Evolutionary conservation across 768 basidiomycete species (phyloP), one percentile per base, ranked within the genome.

Genomic region (Terana coerulea): DNA sequence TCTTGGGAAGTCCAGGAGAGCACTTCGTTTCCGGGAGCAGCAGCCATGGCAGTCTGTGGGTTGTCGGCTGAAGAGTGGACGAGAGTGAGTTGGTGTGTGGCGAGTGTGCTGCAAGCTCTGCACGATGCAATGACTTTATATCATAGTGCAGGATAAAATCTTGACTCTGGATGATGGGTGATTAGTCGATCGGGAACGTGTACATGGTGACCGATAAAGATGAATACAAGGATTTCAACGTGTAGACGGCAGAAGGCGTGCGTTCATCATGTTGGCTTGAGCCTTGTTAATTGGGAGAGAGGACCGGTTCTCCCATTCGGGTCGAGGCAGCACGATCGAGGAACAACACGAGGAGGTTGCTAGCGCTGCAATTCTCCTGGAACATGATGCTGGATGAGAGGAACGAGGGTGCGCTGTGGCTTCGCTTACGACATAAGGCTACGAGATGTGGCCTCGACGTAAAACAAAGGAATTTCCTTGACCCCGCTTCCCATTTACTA

Each of bases 1-100:
- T 92, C 89, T 60, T 86, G 83, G 69, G 85, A 89, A 40, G 90
- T 91, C 90, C 90, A 93, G 48, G 84, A 88, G 66, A 91, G 79
- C 43, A 89, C 74, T 53, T 91, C 88, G 68, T 65, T 61, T 19
- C 24, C 24, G 34, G 57, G 54, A 43, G 56, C 49, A 60, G 75
- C 69, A 41, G 77, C 63, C 79, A 81, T 82, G 54, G 55, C 64
- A 28, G 47, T 42, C 11, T 12, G 62, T 59, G 50, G 56, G 3
- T 36, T 42, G 60, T 63, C 62, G 51, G 54, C 59, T 61, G 58
- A 62, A 55, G 58, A 31, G 54, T 51, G 57, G 59, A 58, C 47
- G 49, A 57, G 49, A 19, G 25, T 33, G 56, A 55, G 51, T 58
- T 26, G 47, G 48, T 55, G 53, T 48, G 62, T 14, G 22, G 46